Evolutionary conservation across 176 grass and related monocot species (phyloP).

Genomic region (Pontederia crassipes): DNA sequence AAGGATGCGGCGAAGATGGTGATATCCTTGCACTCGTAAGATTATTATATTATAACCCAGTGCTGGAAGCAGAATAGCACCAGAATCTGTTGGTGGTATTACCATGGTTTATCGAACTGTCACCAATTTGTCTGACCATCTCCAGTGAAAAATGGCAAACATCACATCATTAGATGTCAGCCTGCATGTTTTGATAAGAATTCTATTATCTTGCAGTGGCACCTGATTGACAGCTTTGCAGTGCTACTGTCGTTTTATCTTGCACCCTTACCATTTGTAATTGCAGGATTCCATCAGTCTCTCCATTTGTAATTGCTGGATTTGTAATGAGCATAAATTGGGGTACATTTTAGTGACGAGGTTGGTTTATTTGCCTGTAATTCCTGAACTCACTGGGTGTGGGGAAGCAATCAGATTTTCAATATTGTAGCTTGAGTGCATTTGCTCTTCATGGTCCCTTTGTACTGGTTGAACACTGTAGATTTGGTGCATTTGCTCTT

Average conservation of each 20-base stretch:
- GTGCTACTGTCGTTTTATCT: not conserved
- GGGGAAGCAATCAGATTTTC: too few species aligned
- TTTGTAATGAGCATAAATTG: too few species aligned
- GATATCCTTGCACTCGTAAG: conserved; percentile 50
- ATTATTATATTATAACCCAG: conserved; percentile 40
- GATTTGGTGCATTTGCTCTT: too few species aligned
- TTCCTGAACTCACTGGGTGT: too few species aligned
- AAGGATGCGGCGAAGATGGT: conserved; percentile 63
- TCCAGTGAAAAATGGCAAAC: conserved; percentile 25
- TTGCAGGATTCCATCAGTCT: too few species aligned
- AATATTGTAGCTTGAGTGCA: too few species aligned
- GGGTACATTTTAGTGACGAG: too few species aligned
- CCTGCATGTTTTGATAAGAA: conserved; percentile 65
- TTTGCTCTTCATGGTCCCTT: too few species aligned
- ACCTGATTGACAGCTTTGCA: not conserved
- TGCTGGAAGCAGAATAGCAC: conserved; percentile 28
- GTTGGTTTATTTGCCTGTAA: too few species aligned
- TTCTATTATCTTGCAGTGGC: conserved; percentile 26
- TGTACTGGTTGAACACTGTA: too few species aligned
- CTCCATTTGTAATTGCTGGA: too few species aligned
- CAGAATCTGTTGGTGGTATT: conserved; percentile 29
- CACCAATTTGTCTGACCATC: conserved; percentile 36
- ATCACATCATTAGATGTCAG: conserved; percentile 15
- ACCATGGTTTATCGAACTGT: conserved; percentile 42
- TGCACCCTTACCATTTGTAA: not conserved